Percentiles rank a stretch among this genome's conserved stretches.
Conservation (phyloP, 108 stramenopile genomes). For the Skeletonema menzelii region DNA sequence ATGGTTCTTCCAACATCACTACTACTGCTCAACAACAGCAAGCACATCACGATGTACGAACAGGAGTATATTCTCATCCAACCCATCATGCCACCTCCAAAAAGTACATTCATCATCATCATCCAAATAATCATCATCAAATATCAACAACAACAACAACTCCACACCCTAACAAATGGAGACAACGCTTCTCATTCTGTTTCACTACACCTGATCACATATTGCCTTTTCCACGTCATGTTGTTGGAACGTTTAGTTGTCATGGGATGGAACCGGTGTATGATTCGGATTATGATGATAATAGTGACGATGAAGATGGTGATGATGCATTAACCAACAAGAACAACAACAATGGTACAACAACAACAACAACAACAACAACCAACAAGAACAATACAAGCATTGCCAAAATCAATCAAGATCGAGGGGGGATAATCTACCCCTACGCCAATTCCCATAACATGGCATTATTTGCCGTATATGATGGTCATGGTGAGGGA, state of each 20-base stretch:
- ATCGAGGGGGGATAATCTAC: conserved; percentile 92
- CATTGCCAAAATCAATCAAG: conserved; percentile 95
- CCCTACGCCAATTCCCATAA: conserved; percentile 74
- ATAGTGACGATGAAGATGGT: conserved; percentile 42
- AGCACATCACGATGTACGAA: conserved; percentile 18
- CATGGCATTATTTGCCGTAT: conserved; percentile 88
- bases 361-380: not conserved
- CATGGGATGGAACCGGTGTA: conserved; percentile 97
- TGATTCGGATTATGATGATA: conserved; percentile 50
- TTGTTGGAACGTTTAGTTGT: conserved; percentile 90
- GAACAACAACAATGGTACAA: not conserved
- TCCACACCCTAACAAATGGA: conserved; percentile 38
- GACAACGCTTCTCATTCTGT: conserved; percentile 43
- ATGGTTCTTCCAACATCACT: not conserved
- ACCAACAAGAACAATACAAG: conserved; percentile 38
- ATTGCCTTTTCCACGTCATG: conserved; percentile 66
- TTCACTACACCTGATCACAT: conserved; percentile 20
- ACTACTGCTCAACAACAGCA: conserved; percentile 21
- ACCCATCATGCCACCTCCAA: conserved; percentile 1
- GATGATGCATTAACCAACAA: not conserved
- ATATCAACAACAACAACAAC: not conserved
- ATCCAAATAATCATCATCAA: conserved; percentile 4
- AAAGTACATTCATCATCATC: not conserved
- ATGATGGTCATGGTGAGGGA: conserved; percentile 93
- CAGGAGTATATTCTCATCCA: not conserved